A percentile compares a stretch with the other conserved stretches of the same genome.
These are phyloP conservation scores for Sporothrix globosa DNA, from an alignment of 2,329 filamentous ascomycete genomes.

Conservation along the genomic window DNA sequence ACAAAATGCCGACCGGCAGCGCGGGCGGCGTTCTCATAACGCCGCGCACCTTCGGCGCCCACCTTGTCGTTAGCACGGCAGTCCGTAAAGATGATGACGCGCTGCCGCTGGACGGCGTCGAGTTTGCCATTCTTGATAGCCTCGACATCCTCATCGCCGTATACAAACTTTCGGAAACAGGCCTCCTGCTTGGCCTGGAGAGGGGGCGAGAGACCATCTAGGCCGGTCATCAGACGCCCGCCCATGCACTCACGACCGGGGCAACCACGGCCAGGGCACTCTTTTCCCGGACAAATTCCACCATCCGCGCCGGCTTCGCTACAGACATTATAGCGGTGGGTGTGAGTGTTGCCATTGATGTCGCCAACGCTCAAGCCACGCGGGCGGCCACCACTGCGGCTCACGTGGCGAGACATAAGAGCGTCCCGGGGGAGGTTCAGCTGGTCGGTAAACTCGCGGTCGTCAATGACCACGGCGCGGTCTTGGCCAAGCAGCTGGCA, in stretches of 20 bases:
- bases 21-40: slow-evolving; percentile 39
- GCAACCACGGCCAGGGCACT: slow-evolving; percentile 10
- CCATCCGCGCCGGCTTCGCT: not conserved
- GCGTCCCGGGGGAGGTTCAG: slow-evolving; percentile 29
- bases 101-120: slow-evolving; percentile 32
- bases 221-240: not conserved
- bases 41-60: slow-evolving; percentile 37
- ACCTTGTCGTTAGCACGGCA: slow-evolving; percentile 39
- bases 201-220: not conserved
- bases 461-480: slow-evolving; percentile 41
- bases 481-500: slow-evolving; percentile 41
- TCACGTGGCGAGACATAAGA: slow-evolving; percentile 23
- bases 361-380: not conserved
- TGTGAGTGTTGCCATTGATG: not conserved
- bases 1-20: slow-evolving; percentile 40
- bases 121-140: not conserved
- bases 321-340: slow-evolving; percentile 8
- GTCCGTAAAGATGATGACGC: slow-evolving; percentile 40
- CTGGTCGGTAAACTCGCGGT: slow-evolving; percentile 34
- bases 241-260: not conserved
- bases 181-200: slow-evolving; percentile 32
- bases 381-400: not conserved
- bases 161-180: slow-evolving; percentile 39
- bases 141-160: slow-evolving; percentile 32
- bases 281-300: not conserved